Percentiles rank a stretch among this genome's conserved stretches.
Evolutionary conservation across 345 rosid species (phyloP).

Genomic region (Populus alba): DNA sequence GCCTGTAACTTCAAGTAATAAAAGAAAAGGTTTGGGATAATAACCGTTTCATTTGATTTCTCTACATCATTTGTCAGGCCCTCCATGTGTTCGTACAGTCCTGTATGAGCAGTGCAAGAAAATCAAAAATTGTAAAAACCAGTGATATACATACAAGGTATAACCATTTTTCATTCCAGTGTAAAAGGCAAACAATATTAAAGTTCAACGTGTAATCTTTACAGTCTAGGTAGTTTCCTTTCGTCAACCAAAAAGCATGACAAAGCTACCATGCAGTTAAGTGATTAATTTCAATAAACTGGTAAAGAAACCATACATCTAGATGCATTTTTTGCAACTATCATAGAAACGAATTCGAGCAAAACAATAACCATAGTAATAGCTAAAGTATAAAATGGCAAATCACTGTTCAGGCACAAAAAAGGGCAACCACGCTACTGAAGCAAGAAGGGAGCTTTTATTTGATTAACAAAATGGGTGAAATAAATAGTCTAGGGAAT

Average conservation of each 20-base stretch:
- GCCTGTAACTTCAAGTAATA: background rate
- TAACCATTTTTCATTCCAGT: background rate
- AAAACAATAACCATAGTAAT: no score
- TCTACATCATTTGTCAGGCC: constrained; percentile 72
- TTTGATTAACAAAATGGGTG: no score
- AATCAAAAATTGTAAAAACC: background rate
- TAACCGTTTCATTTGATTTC: constrained; percentile 83
- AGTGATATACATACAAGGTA: background rate
- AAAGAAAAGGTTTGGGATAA: background rate
- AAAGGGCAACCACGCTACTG: no score
- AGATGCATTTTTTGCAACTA: background rate
- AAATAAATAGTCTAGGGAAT: no score
- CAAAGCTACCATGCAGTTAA: background rate
- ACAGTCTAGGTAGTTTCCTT: background rate
- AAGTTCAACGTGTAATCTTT: background rate
- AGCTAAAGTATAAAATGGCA: no score
- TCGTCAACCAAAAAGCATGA: background rate
- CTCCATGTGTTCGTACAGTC: constrained; percentile 23
- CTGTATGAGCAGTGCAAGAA: constrained; percentile 11
- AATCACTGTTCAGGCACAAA: no score
- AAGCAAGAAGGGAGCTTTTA: no score
- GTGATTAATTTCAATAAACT: background rate
- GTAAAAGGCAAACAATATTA: background rate
- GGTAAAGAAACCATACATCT: background rate
- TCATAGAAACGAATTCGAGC: background rate